Conservation (phyloP, 2,329 filamentous ascomycete species). For the Rachicladosporium sp. region DNA sequence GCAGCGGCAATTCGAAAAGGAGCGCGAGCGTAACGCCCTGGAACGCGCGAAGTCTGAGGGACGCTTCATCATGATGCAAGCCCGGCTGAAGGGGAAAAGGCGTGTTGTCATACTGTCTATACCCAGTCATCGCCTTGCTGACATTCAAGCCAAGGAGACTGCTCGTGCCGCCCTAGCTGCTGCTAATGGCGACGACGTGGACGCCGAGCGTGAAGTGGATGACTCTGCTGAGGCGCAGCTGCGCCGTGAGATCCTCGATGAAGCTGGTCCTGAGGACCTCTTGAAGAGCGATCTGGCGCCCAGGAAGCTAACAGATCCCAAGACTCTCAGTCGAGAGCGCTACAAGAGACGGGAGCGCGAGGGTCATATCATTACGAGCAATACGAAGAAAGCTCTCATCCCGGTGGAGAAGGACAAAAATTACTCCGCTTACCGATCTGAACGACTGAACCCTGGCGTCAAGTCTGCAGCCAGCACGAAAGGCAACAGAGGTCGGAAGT, state of each 20-base stretch:
- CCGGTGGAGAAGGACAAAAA: constrained; percentile 22
- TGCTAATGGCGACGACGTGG: constrained; percentile 12
- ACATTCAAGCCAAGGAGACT: constrained; percentile 19
- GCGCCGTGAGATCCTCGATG: constrained; percentile 1
- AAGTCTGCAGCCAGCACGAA: neutral
- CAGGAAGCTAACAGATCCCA: constrained; percentile 11
- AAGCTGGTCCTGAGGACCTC: constrained; percentile 7
- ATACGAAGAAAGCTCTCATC: constrained; percentile 22
- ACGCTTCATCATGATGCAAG: constrained; percentile 34
- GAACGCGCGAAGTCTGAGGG: constrained; percentile 31
- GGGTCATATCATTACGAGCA: constrained; percentile 16
- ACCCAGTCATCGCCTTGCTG: constrained; percentile 24
- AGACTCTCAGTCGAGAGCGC: constrained; percentile 24
- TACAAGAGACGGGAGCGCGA: constrained; percentile 25
- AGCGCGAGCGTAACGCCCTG: constrained; percentile 29
- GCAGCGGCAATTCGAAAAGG: constrained; percentile 35
- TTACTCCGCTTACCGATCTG: constrained; percentile 15
- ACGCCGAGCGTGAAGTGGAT: constrained; percentile 14
- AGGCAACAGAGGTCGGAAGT: constrained; percentile 5
- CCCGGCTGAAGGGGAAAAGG: constrained; percentile 33
- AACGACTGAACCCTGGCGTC: constrained; percentile 15
- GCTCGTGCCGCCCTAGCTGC: constrained; percentile 5
- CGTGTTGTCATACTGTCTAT: constrained; percentile 31
- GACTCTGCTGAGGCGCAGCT: constrained; percentile 7
- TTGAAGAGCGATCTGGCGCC: constrained; percentile 23